Percentiles rank a stretch among this genome's conserved stretches.
Conservation (phyloP, 2,329 filamentous ascomycete genomes). For the Chlorencoelia australis region DNA sequence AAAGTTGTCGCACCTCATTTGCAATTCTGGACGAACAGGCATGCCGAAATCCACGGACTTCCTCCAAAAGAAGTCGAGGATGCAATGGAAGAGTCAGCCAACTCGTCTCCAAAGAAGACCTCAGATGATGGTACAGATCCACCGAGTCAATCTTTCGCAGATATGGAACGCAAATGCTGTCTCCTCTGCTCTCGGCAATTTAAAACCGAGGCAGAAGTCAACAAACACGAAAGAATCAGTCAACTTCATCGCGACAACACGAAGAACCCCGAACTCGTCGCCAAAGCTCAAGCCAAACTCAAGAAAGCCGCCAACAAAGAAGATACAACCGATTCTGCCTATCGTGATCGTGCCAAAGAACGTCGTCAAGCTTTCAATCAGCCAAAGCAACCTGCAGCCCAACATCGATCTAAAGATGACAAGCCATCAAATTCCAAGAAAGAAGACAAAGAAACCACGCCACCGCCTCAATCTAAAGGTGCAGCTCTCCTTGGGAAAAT, state of each 20-base stretch:
- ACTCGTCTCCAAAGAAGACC: conserved; percentile 6
- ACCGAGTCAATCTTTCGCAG: conserved; percentile 48
- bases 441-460: conserved; percentile 29
- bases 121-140: conserved; percentile 21
- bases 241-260: conserved; percentile 46
- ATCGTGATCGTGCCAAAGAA: conserved; percentile 54
- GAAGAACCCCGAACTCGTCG: conserved; percentile 37
- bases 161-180: conserved; percentile 46
- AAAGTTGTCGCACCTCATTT: conserved; percentile 53
- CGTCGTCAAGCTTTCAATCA: conserved; percentile 53
- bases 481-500: conserved; percentile 61
- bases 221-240: conserved; percentile 49
- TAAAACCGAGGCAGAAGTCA: conserved; percentile 42
- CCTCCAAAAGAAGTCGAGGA: conserved; percentile 31
- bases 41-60: conserved; percentile 54
- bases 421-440: conserved; percentile 20
- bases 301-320: conserved; percentile 20
- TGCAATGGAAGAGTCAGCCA: conserved; percentile 15
- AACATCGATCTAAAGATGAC: conserved; percentile 28
- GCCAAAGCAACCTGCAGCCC: conserved; percentile 40
- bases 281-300: conserved; percentile 30
- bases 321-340: conserved; percentile 17
- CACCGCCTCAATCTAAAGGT: conserved; percentile 46
- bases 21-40: conserved; percentile 62
- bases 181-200: conserved; percentile 53